Percentiles rank a stretch among this genome's conserved stretches.
These are phyloP conservation scores for Zygosaccharomyces sapae DNA, from an alignment of 1,139 yeast genomes.

Conservation along the genomic window DNA sequence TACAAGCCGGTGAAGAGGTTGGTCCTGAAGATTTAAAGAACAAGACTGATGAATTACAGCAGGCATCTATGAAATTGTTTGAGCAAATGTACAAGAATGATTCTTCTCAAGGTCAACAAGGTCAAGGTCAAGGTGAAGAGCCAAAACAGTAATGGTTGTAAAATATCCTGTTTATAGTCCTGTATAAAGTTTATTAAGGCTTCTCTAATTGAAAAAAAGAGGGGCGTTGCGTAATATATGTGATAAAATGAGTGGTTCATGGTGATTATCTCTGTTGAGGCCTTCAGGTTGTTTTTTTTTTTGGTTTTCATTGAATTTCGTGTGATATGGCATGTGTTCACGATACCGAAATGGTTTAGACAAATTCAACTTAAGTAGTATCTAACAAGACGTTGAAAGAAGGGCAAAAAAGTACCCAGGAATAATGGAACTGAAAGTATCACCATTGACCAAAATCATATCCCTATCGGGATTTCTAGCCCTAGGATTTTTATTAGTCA, in stretches of 20 bases:
- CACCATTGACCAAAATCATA: slow-evolving; percentile 66
- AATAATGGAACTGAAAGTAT: slow-evolving; percentile 30
- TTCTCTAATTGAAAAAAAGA: neutral
- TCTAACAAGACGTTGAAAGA: neutral
- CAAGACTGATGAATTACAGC: slow-evolving; percentile 93
- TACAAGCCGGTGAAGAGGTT: slow-evolving; percentile 84
- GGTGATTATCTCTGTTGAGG: neutral
- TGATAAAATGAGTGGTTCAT: neutral
- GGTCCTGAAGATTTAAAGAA: slow-evolving; percentile 79
- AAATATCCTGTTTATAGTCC: slow-evolving; percentile 8
- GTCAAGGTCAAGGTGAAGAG: slow-evolving; percentile 27
- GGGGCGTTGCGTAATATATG: neutral
- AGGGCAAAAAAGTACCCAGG: neutral
- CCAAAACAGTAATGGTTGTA: slow-evolving; percentile 26
- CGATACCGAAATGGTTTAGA: no score
- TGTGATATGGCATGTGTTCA: neutral
- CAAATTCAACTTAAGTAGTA: no score
- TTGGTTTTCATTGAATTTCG: neutral
- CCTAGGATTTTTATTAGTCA: slow-evolving; percentile 66
- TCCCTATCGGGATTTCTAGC: slow-evolving; percentile 69
- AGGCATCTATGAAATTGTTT: slow-evolving; percentile 85
- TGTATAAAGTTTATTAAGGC: slow-evolving; percentile 2
- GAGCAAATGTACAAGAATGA: slow-evolving; percentile 90
- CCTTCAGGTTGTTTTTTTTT: neutral
- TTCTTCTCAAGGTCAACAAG: slow-evolving; percentile 28